Evolutionary conservation across 176 grass and related monocot species (phyloP).

Genomic region (Eleusine coracana): DNA sequence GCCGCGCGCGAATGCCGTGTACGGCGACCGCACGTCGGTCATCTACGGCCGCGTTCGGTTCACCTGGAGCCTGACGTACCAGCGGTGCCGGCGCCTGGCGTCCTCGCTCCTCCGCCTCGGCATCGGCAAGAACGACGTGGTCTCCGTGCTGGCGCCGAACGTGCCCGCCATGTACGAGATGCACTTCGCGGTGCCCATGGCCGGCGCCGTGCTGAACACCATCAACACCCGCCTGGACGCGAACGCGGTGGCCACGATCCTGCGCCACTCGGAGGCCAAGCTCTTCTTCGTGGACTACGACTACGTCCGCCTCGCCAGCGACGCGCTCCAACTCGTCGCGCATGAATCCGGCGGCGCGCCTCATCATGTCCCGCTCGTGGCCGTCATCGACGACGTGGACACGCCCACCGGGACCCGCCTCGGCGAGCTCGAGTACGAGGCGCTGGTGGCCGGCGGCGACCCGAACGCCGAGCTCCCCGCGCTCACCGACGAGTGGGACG

Average conservation of each 20-base stretch:
- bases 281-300: slow-evolving; percentile 67
- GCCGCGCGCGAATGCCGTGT: slow-evolving; percentile 65
- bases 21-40: slow-evolving; percentile 66
- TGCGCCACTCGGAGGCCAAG: slow-evolving; percentile 62
- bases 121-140: slow-evolving; percentile 56
- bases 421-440: slow-evolving; percentile 72
- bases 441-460: slow-evolving; percentile 36
- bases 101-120: slow-evolving; percentile 53
- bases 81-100: slow-evolving; percentile 63
- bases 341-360: neutral
- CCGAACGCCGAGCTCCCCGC: neutral
- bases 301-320: slow-evolving; percentile 54
- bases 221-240: slow-evolving; percentile 83
- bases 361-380: slow-evolving; percentile 44
- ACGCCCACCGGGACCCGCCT: slow-evolving; percentile 47
- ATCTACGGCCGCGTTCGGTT: slow-evolving; percentile 52
- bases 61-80: slow-evolving; percentile 61
- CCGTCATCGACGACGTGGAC: slow-evolving; percentile 63
- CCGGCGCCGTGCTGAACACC: slow-evolving; percentile 74
- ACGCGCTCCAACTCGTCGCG: slow-evolving; percentile 49
- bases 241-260: slow-evolving; percentile 57
- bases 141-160: slow-evolving; percentile 70
- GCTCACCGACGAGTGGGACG: slow-evolving; percentile 62
- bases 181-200: slow-evolving; percentile 85
- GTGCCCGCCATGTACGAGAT: slow-evolving; percentile 78